Conservation (phyloP, 768 basidiomycete species). For the Thelephora ganbajun region DNA sequence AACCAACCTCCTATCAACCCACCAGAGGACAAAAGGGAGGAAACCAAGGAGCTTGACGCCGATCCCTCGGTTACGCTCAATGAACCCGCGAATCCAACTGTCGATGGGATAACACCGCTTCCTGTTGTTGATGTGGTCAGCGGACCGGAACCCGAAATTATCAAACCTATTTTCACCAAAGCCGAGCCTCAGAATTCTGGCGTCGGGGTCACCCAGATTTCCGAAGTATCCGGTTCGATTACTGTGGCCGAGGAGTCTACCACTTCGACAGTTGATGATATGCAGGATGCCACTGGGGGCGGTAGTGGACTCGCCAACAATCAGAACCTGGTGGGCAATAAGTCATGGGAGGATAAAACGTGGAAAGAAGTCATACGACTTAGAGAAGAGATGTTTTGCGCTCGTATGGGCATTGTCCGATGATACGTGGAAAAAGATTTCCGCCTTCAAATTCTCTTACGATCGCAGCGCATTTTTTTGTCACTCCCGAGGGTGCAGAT, state of each 20-base stretch:
- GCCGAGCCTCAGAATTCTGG: too few relatives aligned
- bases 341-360: conserved; percentile 75
- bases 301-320: not conserved
- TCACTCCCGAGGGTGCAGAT: too few relatives aligned
- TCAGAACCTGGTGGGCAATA: conserved; percentile 30
- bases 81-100: not conserved
- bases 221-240: too few relatives aligned
- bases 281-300: not conserved
- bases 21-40: too few relatives aligned
- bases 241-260: not conserved
- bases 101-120: not conserved
- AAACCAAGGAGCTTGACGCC: conserved; percentile 11
- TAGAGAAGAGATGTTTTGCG: conserved; percentile 81
- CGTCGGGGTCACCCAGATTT: too few relatives aligned
- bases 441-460: too few relatives aligned
- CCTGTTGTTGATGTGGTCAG: too few relatives aligned
- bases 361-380: conserved; percentile 69
- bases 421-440: conserved; percentile 6
- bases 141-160: too few relatives aligned
- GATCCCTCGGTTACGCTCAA: conserved; percentile 13
- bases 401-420: conserved; percentile 47
- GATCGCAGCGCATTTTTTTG: too few relatives aligned
- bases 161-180: too few relatives aligned
- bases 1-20: too few relatives aligned
- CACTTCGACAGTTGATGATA: not conserved